A percentile compares a stretch with the other conserved stretches of the same genome.
phyloP scores from a whole-genome alignment of 116 monocot species.

The Papilionanthe hybrid region DNA sequence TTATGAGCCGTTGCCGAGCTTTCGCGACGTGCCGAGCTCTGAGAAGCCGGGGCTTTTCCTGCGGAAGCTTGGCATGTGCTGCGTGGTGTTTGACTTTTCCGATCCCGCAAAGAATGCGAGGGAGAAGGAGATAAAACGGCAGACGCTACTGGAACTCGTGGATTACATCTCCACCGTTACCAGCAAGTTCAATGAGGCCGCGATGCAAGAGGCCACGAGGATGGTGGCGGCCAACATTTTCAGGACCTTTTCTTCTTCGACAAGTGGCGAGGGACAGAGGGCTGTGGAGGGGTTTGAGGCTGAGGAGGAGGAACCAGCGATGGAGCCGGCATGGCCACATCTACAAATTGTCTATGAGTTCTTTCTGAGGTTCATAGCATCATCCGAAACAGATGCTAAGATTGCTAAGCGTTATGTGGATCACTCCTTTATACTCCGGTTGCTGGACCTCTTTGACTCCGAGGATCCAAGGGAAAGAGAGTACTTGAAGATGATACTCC shows the following conservation, averaged over 20 bases:
- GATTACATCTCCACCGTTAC: constrained; percentile 30
- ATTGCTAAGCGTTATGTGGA: constrained; percentile 42
- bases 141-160: constrained; percentile 42
- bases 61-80: constrained; percentile 42
- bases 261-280: neutral
- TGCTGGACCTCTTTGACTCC: constrained; percentile 47
- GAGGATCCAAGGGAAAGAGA: constrained; percentile 52
- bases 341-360: constrained; percentile 48
- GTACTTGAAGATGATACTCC: constrained; percentile 48
- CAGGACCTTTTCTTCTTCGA: constrained; percentile 25
- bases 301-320: constrained; percentile 37
- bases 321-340: constrained; percentile 51
- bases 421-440: constrained; percentile 29
- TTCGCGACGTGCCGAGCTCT: constrained; percentile 34
- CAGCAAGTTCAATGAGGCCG: constrained; percentile 29
- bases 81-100: constrained; percentile 41
- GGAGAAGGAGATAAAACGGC: constrained; percentile 54
- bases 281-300: constrained; percentile 8
- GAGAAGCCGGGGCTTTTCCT: constrained; percentile 40
- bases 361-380: constrained; percentile 33
- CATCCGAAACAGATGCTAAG: constrained; percentile 41
- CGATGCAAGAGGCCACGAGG: constrained; percentile 30
- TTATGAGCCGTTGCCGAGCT: constrained; percentile 26
- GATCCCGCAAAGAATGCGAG: constrained; percentile 23
- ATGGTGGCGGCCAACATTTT: constrained; percentile 44